A percentile compares a stretch with the other conserved stretches of the same genome.
phyloP scores from a whole-genome alignment of 78 protist genomes.

The Dictyostelium citrinum region DNA sequence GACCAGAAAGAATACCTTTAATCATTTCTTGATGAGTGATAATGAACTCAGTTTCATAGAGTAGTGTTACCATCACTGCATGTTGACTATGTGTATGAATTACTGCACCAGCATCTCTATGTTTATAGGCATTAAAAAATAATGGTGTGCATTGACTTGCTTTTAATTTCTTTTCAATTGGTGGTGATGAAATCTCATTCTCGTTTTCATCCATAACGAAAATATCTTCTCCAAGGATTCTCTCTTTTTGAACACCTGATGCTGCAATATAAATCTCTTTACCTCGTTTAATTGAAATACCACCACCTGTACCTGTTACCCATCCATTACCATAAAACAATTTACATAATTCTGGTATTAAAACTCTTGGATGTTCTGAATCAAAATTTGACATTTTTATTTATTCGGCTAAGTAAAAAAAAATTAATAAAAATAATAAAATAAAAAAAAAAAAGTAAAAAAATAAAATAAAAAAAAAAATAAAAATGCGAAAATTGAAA shows the following conservation, averaged over 20 bases:
- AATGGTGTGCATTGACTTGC: conserved; percentile 90
- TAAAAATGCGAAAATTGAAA: no score
- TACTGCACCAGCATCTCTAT: conserved; percentile 90
- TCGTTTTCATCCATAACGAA: conserved; percentile 82
- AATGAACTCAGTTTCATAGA: conserved; percentile 87
- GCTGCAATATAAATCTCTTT: conserved; percentile 91
- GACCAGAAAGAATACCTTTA: conserved; percentile 83
- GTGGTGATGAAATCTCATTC: conserved; percentile 35
- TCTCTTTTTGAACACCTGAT: conserved; percentile 95
- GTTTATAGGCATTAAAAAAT: conserved; percentile 81
- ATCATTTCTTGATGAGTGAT: conserved; percentile 94
- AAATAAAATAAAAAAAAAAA: no score
- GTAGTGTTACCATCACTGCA: conserved; percentile 88
- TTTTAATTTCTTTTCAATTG: conserved; percentile 13
- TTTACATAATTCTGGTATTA: conserved; percentile 86
- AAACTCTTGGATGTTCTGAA: conserved; percentile 6
- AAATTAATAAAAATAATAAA: neutral
- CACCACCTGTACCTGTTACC: conserved; percentile 92
- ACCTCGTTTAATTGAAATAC: conserved; percentile 66
- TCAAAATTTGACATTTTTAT: neutral
- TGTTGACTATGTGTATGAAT: conserved; percentile 92
- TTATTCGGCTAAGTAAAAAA: neutral
- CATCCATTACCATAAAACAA: conserved; percentile 84
- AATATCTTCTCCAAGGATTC: conserved; percentile 84
- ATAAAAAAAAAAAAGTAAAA: neutral